Evolutionary conservation across 495 filamentous ascomycete species (phyloP), one percentile per base, ranked within the genome.

Genomic region (Annulohypoxylon maeteangense): DNA sequence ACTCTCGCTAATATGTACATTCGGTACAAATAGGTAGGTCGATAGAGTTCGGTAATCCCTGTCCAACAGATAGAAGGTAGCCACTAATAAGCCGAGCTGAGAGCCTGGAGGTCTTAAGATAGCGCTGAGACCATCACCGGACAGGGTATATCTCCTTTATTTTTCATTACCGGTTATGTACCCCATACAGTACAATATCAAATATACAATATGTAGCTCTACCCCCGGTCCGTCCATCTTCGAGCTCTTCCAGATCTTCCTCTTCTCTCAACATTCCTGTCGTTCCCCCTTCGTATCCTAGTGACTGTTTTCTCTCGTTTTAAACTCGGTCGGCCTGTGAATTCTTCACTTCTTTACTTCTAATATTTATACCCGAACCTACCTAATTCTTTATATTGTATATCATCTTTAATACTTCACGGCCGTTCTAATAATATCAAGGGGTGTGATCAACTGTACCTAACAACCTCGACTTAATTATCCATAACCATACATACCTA

Each of bases 251-350:
- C 44, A 64, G 53, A 67, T 62, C 45, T 57, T 64, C 60, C 38
- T 51, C 22, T 60, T 40, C 38, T 62, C 51, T 63, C 60, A 62
- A 73, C 70, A 73, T 73, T 73, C 70, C 70, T 68, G 61, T 73
- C 65, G 70, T 73, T 73, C 27, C 65, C 70, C 70, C 61, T 68
- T 68, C 65, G 65, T 68, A 68, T 68, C 70, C 61, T 45, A 62
- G 70, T 44, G 60, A 62, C 47, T 61, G 54, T 65, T 47, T 38
- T 38, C 70, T 68, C 61, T 68, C 70, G 70, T 64, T 73, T 68
- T 65, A 50, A 71, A 62, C 11, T 55, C 59, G 40, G 40, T 68
- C 47, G 45, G 65, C 65, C 64, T 22, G 62, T 67, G 54, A 32
- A 47, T 62, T 62, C 58, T 38, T 54, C 64, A 63, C 27, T 77